A percentile compares a stretch with the other conserved stretches of the same genome.
These are phyloP conservation scores for Sordaria brevicollis DNA, from an alignment of 495 filamentous ascomycete genomes.

Conservation along the genomic window DNA sequence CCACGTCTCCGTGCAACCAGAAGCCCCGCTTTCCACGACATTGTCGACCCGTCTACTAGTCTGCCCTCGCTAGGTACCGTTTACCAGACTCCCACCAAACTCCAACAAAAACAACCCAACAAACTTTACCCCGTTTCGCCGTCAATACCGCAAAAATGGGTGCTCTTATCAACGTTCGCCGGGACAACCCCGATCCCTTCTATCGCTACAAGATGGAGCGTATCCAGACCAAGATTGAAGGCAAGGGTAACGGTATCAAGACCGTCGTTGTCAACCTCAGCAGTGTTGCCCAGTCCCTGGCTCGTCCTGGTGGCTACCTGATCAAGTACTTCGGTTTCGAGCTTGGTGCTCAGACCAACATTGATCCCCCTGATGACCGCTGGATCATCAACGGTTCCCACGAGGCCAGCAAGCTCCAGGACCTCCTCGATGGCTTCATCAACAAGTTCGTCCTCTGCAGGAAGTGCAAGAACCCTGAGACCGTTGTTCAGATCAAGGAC, in stretches of 20 bases:
- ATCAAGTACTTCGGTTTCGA: slow-evolving; percentile 99
- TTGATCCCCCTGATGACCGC: slow-evolving; percentile 90
- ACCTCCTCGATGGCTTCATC: slow-evolving; percentile 97
- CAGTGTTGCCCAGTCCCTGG: slow-evolving; percentile 87
- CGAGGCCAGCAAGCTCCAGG: slow-evolving; percentile 90
- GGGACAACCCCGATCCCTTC: slow-evolving; percentile 97
- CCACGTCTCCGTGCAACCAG: slow-evolving; percentile 31
- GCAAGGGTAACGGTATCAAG: slow-evolving; percentile 98
- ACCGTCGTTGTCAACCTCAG: slow-evolving; percentile 94
- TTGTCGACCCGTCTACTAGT: slow-evolving; percentile 18
- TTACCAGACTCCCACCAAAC: slow-evolving; percentile 2
- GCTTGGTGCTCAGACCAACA: slow-evolving; percentile 95
- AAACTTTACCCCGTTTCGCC: slow-evolving; percentile 6
- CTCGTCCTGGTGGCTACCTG: slow-evolving; percentile 84
- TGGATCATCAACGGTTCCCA: slow-evolving; percentile 99
- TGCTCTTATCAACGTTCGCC: slow-evolving; percentile 81
- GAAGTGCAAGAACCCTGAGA: slow-evolving; percentile 99
- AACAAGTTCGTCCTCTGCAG: slow-evolving; percentile 97
- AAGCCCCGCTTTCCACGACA: slow-evolving; percentile 28
- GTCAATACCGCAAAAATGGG: slow-evolving; percentile 43
- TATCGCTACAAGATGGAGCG: slow-evolving; percentile 99
- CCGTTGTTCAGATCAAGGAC: slow-evolving; percentile 87
- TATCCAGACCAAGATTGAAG: slow-evolving; percentile 97
- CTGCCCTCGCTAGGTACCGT: background rate
- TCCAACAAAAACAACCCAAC: background rate